Conservation (phyloP, 1,139 yeast genomes). For the Cylindricascospora bacillispora region DNA sequence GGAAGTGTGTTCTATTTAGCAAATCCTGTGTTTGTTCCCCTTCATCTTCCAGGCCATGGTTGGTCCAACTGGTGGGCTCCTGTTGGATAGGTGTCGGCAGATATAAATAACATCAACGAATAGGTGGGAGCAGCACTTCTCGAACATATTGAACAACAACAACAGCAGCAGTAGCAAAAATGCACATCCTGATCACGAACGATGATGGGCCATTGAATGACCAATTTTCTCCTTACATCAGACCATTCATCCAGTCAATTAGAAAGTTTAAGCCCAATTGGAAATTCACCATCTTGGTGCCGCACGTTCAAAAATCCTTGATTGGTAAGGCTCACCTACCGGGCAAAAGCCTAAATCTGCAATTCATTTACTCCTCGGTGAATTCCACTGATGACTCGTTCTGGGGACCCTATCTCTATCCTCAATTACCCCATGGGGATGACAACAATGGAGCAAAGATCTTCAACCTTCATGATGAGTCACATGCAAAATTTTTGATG, state of each 20-base stretch:
- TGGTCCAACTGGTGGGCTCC: no score
- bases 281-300: conserved; percentile 77
- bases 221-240: conserved; percentile 72
- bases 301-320: conserved; percentile 80
- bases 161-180: conserved; percentile 3
- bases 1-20: no score
- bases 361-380: conserved; percentile 45
- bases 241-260: conserved; percentile 66
- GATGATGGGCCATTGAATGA: conserved; percentile 93
- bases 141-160: no score
- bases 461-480: not conserved
- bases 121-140: no score
- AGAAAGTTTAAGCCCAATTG: conserved; percentile 50
- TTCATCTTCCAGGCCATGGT: no score
- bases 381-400: conserved; percentile 37
- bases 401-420: conserved; percentile 56
- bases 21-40: no score
- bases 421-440: conserved; percentile 24
- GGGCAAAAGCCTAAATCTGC: conserved; percentile 58
- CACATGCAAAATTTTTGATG: conserved; percentile 10
- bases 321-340: conserved; percentile 96
- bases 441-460: conserved; percentile 1
- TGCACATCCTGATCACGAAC: conserved; percentile 44
- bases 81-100: no score
- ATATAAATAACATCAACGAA: no score